Conservation (phyloP, 306 rosid species). For the Cicer yamashitae region DNA sequence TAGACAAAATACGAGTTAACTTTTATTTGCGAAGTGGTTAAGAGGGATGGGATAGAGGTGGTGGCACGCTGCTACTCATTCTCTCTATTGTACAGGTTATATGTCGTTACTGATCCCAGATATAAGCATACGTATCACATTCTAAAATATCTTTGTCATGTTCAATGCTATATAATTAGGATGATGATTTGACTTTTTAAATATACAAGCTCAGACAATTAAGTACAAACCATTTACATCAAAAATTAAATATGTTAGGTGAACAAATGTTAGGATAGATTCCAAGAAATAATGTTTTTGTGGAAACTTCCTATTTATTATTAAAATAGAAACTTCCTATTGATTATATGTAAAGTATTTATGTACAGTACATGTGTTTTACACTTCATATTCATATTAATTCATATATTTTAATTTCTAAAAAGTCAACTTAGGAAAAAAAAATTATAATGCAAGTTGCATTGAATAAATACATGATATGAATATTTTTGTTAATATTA, state of each 20-base stretch:
- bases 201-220: not conserved
- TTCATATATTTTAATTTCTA: not conserved
- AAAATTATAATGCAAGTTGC: not conserved
- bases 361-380: not conserved
- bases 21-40: too few relatives aligned
- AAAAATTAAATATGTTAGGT: conserved; percentile 23
- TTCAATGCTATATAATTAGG: not conserved
- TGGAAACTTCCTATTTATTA: not conserved
- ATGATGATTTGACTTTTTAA: conserved; percentile 12
- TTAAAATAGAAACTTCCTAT: not conserved
- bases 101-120: too few relatives aligned
- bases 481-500: too few relatives aligned
- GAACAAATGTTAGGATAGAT: not conserved
- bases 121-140: too few relatives aligned
- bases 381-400: not conserved
- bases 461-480: too few relatives aligned
- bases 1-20: too few relatives aligned
- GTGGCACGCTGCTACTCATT: too few relatives aligned
- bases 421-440: conserved; percentile 1
- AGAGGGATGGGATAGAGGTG: too few relatives aligned
- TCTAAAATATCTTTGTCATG: too few relatives aligned
- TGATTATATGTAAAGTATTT: not conserved
- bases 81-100: too few relatives aligned
- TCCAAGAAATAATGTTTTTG: not conserved
- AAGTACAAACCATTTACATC: not conserved